phyloP scores from a whole-genome alignment of 164 flowering plant species.

The Nymphaea colorata region DNA sequence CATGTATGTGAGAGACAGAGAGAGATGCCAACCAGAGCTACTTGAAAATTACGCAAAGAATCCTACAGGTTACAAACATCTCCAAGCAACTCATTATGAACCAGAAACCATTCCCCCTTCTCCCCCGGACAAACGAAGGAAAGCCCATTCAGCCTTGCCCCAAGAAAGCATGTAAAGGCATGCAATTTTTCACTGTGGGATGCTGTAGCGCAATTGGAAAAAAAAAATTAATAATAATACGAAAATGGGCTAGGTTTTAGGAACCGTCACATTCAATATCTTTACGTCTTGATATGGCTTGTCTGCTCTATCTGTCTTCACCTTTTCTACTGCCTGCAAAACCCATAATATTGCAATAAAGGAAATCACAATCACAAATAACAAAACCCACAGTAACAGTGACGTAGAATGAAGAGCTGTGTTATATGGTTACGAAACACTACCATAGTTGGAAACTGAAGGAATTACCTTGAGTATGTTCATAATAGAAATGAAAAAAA shows the following conservation, averaged over 20 bases:
- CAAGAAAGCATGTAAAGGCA: no score
- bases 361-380: neutral
- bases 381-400: neutral
- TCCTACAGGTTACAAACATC: no score
- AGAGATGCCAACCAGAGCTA: no score
- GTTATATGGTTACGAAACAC: neutral
- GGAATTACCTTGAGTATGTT: neutral
- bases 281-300: conserved; percentile 92
- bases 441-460: neutral
- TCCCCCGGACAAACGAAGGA: no score
- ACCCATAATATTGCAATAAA: neutral
- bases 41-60: no score
- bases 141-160: no score
- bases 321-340: conserved; percentile 84
- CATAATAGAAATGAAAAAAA: neutral
- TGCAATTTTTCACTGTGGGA: no score
- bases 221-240: no score
- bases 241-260: conserved; percentile 30
- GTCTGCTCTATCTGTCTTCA: conserved; percentile 84
- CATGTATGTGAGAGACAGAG: no score
- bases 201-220: neutral
- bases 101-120: no score
- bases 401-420: neutral
- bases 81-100: no score
- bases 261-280: conserved; percentile 87